Base-by-base conservation (phyloP, 2,329 filamentous ascomycete species). In the Paecilomyces dactylethromorphus region DNA sequence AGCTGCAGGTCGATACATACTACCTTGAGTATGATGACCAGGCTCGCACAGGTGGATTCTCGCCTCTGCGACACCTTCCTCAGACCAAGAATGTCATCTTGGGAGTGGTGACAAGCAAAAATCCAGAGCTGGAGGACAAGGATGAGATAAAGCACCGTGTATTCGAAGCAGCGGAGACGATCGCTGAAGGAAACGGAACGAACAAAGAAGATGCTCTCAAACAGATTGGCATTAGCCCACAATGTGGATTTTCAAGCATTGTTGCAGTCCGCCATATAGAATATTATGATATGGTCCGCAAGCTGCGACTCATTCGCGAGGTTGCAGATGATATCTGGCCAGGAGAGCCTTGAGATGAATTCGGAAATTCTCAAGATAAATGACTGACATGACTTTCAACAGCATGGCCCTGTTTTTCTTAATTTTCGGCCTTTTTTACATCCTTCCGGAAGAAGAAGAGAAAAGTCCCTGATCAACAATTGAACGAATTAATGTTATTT, bases 201-300 rank as follows among this genome's bases (percentile, higher is more conserved):
- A 83, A 76, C 2, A 78, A 76, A 56, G 82, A 88, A 68, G 83
- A 90, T 70, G 86, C 87, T 0, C 75, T 91, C 18, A 79, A 86
- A 71, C 81, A 84, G 59, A 74, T 91, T 54, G 79, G 79, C 51
- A 79, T 89, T 12, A 87, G 83, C 67, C 87, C 87, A 0, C 87
- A 89, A 72, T 88, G 86, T 69, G 86, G 85, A 8, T 87, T 88
- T 72, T 87, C 87, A 22, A 89, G 85, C 33, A 81, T 65, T 49
- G 56, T 57, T 39, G 56, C 45, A 53, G 56, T 22, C n/a, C 13
- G 50, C 18, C 3, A 52, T 39, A 18, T 39, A 5, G 50, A 10
- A 15, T 8, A 52, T 52, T 21, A 52, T 2, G 50, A 52, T 39
- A 39, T 39, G 35, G 35, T 39, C 18, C 35, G 35, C 35, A 39